Percentiles rank a stretch among this genome's conserved stretches.
These are phyloP conservation scores for Lathyrus oleraceus DNA, from an alignment of 306 rosid genomes.

Conservation along the genomic window DNA sequence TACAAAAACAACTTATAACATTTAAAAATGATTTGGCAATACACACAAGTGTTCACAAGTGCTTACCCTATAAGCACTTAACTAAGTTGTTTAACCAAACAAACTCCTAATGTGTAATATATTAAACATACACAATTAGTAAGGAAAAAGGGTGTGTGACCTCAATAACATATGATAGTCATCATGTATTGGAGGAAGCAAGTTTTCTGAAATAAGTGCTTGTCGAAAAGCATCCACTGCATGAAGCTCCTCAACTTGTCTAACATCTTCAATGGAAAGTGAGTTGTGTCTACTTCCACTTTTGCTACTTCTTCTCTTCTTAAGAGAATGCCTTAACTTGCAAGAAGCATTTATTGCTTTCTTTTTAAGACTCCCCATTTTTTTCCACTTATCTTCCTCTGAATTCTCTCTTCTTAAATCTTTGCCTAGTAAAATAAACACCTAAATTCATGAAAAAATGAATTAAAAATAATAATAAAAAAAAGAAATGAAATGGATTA, in stretches of 20 bases:
- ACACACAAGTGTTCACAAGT: too few relatives aligned
- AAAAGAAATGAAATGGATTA: neutral
- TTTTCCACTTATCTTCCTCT: slow-evolving; percentile 67
- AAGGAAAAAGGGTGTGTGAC: slow-evolving; percentile 34
- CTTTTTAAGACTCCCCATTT: slow-evolving; percentile 67
- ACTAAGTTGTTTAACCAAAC: too few relatives aligned
- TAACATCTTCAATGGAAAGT: slow-evolving; percentile 77
- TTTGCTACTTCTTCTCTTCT: slow-evolving; percentile 55
- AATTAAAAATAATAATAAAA: neutral
- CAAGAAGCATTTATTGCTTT: slow-evolving; percentile 75
- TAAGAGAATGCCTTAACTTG: slow-evolving; percentile 73
- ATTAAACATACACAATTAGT: too few relatives aligned
- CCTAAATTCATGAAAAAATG: neutral
- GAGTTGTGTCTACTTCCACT: slow-evolving; percentile 37
- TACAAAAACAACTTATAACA: neutral
- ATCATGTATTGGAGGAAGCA: slow-evolving; percentile 71
- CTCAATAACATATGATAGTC: slow-evolving; percentile 81
- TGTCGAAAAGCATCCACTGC: slow-evolving; percentile 76
- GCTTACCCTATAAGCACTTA: too few relatives aligned
- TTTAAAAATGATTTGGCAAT: neutral
- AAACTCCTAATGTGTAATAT: too few relatives aligned
- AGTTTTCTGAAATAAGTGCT: slow-evolving; percentile 53
- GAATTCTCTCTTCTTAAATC: slow-evolving; percentile 68
- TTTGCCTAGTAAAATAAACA: slow-evolving; percentile 41
- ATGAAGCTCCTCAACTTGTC: slow-evolving; percentile 69